These are phyloP conservation scores for Phytophthora citricola DNA, from an alignment of 352 stramenopile genomes.

Conservation along the genomic window DNA sequence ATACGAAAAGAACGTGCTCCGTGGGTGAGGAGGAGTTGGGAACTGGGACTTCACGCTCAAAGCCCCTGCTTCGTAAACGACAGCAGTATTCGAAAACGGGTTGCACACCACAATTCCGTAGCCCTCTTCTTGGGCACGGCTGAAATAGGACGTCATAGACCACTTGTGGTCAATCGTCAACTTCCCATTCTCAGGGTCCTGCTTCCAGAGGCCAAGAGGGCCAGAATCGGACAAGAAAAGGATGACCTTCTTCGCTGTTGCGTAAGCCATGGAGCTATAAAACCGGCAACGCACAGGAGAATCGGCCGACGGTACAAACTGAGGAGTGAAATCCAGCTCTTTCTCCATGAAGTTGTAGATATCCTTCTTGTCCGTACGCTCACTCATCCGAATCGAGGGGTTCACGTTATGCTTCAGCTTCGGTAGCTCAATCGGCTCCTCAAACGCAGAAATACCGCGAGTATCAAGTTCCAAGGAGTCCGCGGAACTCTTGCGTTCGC, in stretches of 20 bases:
- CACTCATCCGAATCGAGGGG: conserved; percentile 50
- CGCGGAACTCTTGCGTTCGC: conserved; percentile 69
- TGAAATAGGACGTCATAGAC: conserved; percentile 89
- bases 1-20: conserved; percentile 91
- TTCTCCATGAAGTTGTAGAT: conserved; percentile 89
- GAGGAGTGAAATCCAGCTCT: conserved; percentile 83
- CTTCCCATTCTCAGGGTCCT: conserved; percentile 67
- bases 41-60: conserved; percentile 86
- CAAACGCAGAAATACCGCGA: conserved; percentile 74
- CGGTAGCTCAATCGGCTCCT: conserved; percentile 55
- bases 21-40: conserved; percentile 83
- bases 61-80: conserved; percentile 90
- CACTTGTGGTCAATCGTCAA: conserved; percentile 85
- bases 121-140: conserved; percentile 84
- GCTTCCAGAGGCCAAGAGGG: conserved; percentile 84
- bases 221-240: conserved; percentile 89
- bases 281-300: conserved; percentile 86
- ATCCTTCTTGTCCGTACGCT: conserved; percentile 75
- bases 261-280: conserved; percentile 90
- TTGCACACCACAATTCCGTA: conserved; percentile 90
- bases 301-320: conserved; percentile 89
- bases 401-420: conserved; percentile 46
- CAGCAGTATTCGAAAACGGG: conserved; percentile 86
- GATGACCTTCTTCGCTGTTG: conserved; percentile 86
- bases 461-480: conserved; percentile 86